Conservation (phyloP, 2,329 filamentous ascomycete genomes). For the Bipolaris victoriae region DNA sequence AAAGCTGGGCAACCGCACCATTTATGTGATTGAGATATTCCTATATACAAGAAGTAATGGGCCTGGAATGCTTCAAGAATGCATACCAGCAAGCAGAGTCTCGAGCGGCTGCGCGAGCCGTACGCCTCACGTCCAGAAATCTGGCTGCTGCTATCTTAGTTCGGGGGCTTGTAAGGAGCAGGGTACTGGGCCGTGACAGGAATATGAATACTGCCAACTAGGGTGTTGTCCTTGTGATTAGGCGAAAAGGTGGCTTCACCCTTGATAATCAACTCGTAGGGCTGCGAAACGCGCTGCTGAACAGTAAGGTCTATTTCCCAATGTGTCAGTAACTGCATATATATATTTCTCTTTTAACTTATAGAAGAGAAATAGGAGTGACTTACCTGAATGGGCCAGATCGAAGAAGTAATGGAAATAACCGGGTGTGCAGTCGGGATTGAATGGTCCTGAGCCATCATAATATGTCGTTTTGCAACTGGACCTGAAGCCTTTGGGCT, state of each 20-base stretch:
- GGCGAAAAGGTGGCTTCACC: background rate
- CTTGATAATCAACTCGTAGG: background rate
- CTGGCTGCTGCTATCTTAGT: no score
- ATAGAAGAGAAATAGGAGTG: background rate
- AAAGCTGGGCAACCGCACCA: no score
- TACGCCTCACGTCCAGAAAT: no score
- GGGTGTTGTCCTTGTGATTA: background rate
- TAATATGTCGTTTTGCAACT: background rate
- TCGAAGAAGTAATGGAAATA: background rate
- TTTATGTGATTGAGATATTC: no score
- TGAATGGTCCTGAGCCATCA: background rate
- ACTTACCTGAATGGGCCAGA: background rate
- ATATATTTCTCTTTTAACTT: background rate
- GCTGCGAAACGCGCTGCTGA: background rate
- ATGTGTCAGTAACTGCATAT: background rate
- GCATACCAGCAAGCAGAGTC: no score
- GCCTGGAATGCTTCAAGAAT: no score
- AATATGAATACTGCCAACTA: no score
- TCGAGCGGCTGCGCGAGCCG: no score
- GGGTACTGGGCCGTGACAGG: no score
- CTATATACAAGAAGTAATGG: no score
- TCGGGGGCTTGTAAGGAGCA: no score
- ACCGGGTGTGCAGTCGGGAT: background rate
- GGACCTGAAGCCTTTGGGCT: no score
- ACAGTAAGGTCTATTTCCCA: background rate